Evolutionary conservation across 2,329 filamentous ascomycete species (phyloP), one percentile per base, ranked within the genome.

Genomic region (Rhinocladiella mackenziei): DNA sequence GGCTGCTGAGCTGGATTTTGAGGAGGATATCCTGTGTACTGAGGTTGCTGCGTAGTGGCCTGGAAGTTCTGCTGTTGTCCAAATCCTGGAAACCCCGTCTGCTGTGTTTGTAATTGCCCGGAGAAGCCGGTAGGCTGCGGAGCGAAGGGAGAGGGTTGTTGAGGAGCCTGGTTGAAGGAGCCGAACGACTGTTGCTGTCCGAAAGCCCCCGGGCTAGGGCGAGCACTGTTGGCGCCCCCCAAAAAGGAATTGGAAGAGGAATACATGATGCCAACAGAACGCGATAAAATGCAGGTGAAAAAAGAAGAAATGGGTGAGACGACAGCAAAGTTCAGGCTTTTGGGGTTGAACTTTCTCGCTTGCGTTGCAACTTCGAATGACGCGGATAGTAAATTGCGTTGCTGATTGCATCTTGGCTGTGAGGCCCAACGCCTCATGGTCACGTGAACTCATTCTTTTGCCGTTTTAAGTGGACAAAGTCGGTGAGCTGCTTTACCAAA

Each of bases 241-340:
- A 94, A 71, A 67, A 83, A 96, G 54, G 86, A 83, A 73, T 86
- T 94, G 56, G 87, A 86, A 65, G 84, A 87, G 56, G 88, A 92
- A 72, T 87, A 97, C 91, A 96, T 96, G 68, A 64, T 56, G 49
- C 48, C 54, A 17, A 53, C 54, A 43, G 45, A 55, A 56, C 41
- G 40, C 56, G 54, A 49, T 15, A 55, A 41, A 44, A 50, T 51
- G 48, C 46, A 55, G 54, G 57, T 54, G 48, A 56, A 58, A 51
- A 28, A 51, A 48, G 35, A 38, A 36, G 42, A 38, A 48, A 38
- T 22, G 43, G 34, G 46, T 47, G 36, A 50, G 50, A 51, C 39
- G 44, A 45, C 33, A 31, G 31, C n/a, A 18, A 44, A n/a, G 20
- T 26, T 42, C 14, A 29, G 23, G 36, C 8, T 23, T 15, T 19